Conservation (phyloP, 257 asterid species). For the Nicotiana obtusifolia region DNA sequence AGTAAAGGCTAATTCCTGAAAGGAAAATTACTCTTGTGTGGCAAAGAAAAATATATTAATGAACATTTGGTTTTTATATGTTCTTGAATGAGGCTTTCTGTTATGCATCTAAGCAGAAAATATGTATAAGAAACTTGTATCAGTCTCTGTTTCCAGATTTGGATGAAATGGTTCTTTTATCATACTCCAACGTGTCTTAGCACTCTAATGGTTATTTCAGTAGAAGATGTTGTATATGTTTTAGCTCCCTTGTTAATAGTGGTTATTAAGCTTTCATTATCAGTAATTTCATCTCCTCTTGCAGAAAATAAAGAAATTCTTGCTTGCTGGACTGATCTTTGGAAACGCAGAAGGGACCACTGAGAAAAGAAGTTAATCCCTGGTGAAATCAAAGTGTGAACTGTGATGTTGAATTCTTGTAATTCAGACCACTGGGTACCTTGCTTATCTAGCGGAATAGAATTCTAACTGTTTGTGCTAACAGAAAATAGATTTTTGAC, state of each 20-base stretch:
- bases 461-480: not conserved
- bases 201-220: not conserved
- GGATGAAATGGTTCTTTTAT: not conserved
- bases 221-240: not conserved
- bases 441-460: not conserved
- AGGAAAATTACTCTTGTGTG: not conserved
- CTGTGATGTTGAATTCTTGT: not conserved
- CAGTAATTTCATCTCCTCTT: not conserved
- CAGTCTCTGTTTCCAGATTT: not conserved
- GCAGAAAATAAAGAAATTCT: constrained; percentile 37
- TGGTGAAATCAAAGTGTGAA: not conserved
- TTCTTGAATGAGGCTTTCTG: not conserved
- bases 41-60: not conserved
- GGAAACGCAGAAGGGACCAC: constrained; percentile 2
- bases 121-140: not conserved
- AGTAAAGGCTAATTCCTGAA: not conserved
- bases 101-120: constrained; percentile 4
- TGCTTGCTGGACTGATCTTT: constrained; percentile 16
- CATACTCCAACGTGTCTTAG: not conserved
- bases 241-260: not conserved
- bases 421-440: not conserved
- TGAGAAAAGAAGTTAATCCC: constrained; percentile 9
- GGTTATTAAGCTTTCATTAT: not conserved
- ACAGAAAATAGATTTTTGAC: not conserved
- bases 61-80: not conserved